Conservation (phyloP, 164 flowering plant genomes). For the Cinnamomum chago region DNA sequence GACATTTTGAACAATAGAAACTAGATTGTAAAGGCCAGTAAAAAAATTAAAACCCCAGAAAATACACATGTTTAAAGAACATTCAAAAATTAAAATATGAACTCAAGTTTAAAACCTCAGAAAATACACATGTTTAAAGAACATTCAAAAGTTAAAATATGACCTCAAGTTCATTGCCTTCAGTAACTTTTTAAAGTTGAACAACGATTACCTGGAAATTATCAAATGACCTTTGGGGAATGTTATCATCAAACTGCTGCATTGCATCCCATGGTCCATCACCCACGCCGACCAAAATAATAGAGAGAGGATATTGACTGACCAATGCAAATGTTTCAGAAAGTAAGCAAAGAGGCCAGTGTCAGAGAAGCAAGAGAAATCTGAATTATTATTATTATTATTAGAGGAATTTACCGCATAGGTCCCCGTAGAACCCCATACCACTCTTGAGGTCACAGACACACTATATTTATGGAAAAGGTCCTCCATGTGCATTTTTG, state of each 20-base stretch:
- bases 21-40: not conserved
- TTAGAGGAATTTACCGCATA: too few species aligned
- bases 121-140: not conserved
- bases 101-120: not conserved
- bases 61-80: not conserved
- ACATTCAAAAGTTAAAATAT: constrained; percentile 1
- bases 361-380: not conserved
- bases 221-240: constrained; percentile 74
- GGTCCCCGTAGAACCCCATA: too few species aligned
- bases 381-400: too few species aligned
- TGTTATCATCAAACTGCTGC: constrained; percentile 78
- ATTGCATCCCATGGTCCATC: constrained; percentile 98
- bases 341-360: not conserved
- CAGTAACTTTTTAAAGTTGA: not conserved
- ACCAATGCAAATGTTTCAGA: not conserved
- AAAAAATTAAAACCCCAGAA: not conserved
- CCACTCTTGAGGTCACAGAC: too few species aligned
- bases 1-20: not conserved
- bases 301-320: constrained; percentile 82
- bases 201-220: constrained; percentile 66
- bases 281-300: constrained; percentile 83
- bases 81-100: constrained; percentile 1
- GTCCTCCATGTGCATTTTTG: too few species aligned
- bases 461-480: too few species aligned
- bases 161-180: not conserved